A percentile compares a stretch with the other conserved stretches of the same genome.
These are phyloP conservation scores for Blastosporella zonata DNA, from an alignment of 1,284 basidiomycete genomes.

Conservation along the genomic window DNA sequence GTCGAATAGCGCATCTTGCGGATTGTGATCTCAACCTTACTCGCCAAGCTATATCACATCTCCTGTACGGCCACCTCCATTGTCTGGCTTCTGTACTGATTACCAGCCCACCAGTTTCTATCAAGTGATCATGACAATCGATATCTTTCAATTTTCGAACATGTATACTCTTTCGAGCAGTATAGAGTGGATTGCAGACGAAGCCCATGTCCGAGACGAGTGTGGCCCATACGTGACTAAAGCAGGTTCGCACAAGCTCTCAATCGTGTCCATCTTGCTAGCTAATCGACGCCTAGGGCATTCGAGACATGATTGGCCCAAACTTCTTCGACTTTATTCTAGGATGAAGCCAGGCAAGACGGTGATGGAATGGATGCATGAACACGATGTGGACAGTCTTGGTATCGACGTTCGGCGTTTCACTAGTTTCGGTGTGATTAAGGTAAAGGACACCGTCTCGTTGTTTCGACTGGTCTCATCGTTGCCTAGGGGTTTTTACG, in stretches of 20 bases:
- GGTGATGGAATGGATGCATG: constrained; percentile 87
- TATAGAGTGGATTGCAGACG: constrained; percentile 82
- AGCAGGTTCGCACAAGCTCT: constrained; percentile 43
- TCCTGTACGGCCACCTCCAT: constrained; percentile 59
- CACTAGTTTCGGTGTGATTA: constrained; percentile 98
- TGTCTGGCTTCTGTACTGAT: background rate
- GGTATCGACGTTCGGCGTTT: constrained; percentile 93
- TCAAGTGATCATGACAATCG: constrained; percentile 93
- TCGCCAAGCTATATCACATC: constrained; percentile 86
- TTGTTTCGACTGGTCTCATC: constrained; percentile 2
- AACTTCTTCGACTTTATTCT: constrained; percentile 82
- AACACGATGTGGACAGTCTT: constrained; percentile 63
- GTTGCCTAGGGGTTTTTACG: constrained; percentile 78
- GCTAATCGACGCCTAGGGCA: constrained; percentile 35
- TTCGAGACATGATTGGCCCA: constrained; percentile 75
- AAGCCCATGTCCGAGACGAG: constrained; percentile 79
- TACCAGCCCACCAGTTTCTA: constrained; percentile 65
- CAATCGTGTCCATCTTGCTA: constrained; percentile 5
- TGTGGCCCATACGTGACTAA: constrained; percentile 88
- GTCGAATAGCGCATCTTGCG: constrained; percentile 87
- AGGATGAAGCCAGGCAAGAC: constrained; percentile 83
- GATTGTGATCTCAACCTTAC: constrained; percentile 87
- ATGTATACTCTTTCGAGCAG: constrained; percentile 90
- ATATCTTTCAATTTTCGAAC: constrained; percentile 98
- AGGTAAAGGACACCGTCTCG: constrained; percentile 43